phyloP scores from a whole-genome alignment of 148 eudicot species.

The Gaultheria prostrata region DNA sequence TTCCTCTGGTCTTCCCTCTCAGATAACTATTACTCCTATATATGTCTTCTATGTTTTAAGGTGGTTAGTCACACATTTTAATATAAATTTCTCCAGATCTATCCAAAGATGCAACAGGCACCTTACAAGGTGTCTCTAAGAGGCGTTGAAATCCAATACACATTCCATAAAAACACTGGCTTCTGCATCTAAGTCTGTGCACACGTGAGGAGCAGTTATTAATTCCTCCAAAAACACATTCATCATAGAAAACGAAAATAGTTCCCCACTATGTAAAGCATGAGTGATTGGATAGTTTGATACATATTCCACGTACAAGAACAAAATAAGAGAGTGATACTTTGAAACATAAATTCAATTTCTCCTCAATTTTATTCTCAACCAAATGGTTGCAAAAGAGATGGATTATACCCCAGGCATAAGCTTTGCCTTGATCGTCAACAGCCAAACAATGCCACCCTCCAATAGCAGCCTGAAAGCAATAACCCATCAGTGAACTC shows the following conservation, averaged over 20 bases:
- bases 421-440: conserved; percentile 96
- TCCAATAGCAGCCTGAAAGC: conserved; percentile 93
- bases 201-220: neutral
- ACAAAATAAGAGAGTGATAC: neutral
- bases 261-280: neutral
- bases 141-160: neutral
- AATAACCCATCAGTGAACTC: conserved; percentile 20
- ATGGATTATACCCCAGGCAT: conserved; percentile 83
- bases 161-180: neutral
- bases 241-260: neutral
- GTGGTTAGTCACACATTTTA: neutral
- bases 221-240: neutral
- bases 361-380: neutral
- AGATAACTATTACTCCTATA: neutral
- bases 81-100: neutral
- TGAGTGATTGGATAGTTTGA: neutral
- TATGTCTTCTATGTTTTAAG: neutral
- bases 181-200: conserved; percentile 1
- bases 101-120: conserved; percentile 2
- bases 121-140: neutral
- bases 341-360: neutral
- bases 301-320: neutral
- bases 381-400: neutral
- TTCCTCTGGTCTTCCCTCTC: neutral
- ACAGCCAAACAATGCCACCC: conserved; percentile 99